These are phyloP conservation scores for Margaritispora aquatica DNA, from an alignment of 495 filamentous ascomycete genomes.

Conservation along the genomic window DNA sequence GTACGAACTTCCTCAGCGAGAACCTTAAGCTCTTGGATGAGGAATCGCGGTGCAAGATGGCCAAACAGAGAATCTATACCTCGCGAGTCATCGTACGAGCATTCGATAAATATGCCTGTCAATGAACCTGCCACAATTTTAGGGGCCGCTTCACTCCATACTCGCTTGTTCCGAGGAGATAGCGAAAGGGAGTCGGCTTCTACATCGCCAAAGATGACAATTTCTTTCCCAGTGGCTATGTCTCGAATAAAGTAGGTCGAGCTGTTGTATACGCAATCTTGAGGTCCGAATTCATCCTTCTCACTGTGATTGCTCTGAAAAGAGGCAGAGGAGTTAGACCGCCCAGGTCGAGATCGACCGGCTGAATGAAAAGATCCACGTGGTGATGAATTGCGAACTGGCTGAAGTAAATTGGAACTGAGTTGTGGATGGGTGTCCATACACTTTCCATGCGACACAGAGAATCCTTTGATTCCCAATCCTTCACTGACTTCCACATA, in stretches of 20 bases:
- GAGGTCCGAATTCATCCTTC: constrained; percentile 22
- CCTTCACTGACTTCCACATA: constrained; percentile 85
- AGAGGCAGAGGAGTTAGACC: background rate
- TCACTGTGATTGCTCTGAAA: background rate
- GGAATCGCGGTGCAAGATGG: constrained; percentile 76
- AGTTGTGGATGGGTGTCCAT: constrained; percentile 64
- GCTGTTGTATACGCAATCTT: constrained; percentile 65
- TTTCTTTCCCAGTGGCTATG: constrained; percentile 57
- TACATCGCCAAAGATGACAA: constrained; percentile 92
- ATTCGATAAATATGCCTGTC: constrained; percentile 86
- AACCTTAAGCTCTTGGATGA: constrained; percentile 66
- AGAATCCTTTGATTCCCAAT: constrained; percentile 67
- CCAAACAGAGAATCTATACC: constrained; percentile 74
- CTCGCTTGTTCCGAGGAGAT: constrained; percentile 65
- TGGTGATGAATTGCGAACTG: background rate
- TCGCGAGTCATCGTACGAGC: constrained; percentile 76
- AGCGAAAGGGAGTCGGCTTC: constrained; percentile 85
- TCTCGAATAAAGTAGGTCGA: constrained; percentile 89
- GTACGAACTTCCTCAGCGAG: constrained; percentile 47
- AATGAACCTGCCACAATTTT: constrained; percentile 67
- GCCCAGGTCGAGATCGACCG: background rate
- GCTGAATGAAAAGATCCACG: background rate
- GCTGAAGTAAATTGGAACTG: constrained; percentile 33
- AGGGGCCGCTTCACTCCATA: constrained; percentile 82
- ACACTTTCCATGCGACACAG: constrained; percentile 82